Base-by-base conservation (phyloP, 1,284 basidiomycete species). In the Trichosporon ovoides region DNA sequence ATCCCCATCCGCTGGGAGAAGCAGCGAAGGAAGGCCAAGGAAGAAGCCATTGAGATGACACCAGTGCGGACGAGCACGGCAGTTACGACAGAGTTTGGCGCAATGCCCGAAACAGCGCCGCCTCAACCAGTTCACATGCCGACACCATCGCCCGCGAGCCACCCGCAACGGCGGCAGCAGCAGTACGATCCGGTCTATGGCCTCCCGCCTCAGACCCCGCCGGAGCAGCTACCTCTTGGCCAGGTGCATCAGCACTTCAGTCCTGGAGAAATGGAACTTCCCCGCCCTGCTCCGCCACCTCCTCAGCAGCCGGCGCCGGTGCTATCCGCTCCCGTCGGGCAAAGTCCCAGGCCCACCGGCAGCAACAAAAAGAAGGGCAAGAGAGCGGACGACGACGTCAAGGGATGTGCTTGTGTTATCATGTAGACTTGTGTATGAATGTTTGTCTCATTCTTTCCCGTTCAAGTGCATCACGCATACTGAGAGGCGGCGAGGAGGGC, bases 1-100 rank as follows among this genome's bases (percentile, higher is more conserved):
- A 68, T 56, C 28, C 71, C 74, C 2, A 61, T 74, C 12, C 67
- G 69, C 33, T 76, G 74, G 74, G 68, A 69, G 46, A 71, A 68
- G 56, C 56, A 40, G 14, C 20, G 36, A 12, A 16, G 2, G 24
- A 19, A 24, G 7, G n/a, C 22, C 16, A 38, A 38, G 11, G 33
- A 36, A 19, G 34, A 53, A 9, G n/a, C 7, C 28, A 38, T 53
- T 28, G 56, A 57, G 43, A 24, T 53, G 35, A 28, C 52, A 28
- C 51, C 56, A 2, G 28, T 48, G 22, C 43, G 43, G 43, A 31
- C 43, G 43, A 48, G 43, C 28, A 48, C 28, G 43, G 43, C 22
- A 20, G 36, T 22, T 18, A 51, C 38, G 53, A 51, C 50, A 20
- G 54, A 59, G 38, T 58, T 58, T 38, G 57, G 51, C 11, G 48